These are phyloP conservation scores for Debaryomyces prosopidis DNA, from an alignment of 805 yeast genomes.

Conservation along the genomic window DNA sequence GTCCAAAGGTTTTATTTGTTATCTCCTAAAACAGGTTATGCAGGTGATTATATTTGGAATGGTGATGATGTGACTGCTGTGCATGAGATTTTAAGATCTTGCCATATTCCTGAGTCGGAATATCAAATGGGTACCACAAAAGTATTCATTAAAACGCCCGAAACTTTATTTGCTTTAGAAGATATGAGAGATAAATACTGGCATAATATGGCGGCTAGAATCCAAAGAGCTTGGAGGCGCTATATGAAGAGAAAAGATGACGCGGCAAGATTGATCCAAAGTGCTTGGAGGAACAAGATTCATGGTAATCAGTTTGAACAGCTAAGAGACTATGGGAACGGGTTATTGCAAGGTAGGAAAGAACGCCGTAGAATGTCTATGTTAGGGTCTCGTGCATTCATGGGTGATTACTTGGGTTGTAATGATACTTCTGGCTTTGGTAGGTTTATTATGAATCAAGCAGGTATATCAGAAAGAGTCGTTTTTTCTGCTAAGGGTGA, in stretches of 20 bases:
- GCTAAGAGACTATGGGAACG: constrained; percentile 81
- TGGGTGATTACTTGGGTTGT: constrained; percentile 93
- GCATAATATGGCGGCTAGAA: constrained; percentile 97
- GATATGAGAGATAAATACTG: constrained; percentile 96
- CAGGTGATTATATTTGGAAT: constrained; percentile 65
- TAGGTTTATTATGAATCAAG: constrained; percentile 65
- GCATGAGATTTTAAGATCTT: constrained; percentile 47
- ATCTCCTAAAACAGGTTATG: constrained; percentile 89
- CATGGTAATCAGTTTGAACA: constrained; percentile 84
- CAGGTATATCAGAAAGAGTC: constrained; percentile 69
- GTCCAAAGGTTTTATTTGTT: constrained; percentile 90
- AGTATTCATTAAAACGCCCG: constrained; percentile 95
- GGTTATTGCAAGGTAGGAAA: constrained; percentile 68
- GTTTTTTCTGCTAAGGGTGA: constrained; percentile 83
- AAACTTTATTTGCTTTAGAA: constrained; percentile 91
- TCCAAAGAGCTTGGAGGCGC: constrained; percentile 95
- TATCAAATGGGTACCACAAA: constrained; percentile 91
- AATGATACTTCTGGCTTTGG: constrained; percentile 74
- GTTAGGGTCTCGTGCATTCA: constrained; percentile 81
- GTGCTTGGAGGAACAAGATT: constrained; percentile 75
- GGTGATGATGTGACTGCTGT: constrained; percentile 58
- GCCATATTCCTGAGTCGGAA: constrained; percentile 74
- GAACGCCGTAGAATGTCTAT: constrained; percentile 89
- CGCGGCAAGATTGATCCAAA: constrained; percentile 80
- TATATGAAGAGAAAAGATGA: constrained; percentile 78